Evolutionary conservation across 2,329 filamentous ascomycete species (phyloP).

Genomic region (Pseudogymnoascus sp.): DNA sequence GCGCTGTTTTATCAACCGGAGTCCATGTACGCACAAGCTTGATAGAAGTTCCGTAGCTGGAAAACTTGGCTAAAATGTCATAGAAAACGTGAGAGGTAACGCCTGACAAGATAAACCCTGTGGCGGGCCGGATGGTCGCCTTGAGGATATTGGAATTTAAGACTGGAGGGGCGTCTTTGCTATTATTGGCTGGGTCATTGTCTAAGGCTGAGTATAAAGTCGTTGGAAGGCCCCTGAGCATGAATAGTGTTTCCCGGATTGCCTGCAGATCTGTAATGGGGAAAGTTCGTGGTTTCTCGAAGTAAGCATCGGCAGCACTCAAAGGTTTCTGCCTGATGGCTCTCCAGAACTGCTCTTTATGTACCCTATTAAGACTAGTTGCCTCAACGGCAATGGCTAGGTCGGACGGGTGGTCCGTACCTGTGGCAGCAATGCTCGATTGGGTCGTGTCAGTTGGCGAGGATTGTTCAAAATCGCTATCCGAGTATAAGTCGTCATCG

Average conservation of each 20-base stretch:
- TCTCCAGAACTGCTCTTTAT: conserved; percentile 41
- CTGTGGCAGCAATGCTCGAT: conserved; percentile 26
- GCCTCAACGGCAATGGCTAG: conserved; percentile 28
- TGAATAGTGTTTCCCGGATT: conserved; percentile 72
- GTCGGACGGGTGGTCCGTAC: conserved; percentile 26
- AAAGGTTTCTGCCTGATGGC: conserved; percentile 20
- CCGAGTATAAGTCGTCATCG: conserved; percentile 34
- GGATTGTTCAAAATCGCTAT: conserved; percentile 31
- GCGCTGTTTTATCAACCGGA: conserved; percentile 24
- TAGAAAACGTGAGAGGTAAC: conserved; percentile 28
- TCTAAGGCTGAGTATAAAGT: conserved; percentile 50
- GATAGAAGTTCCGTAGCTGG: conserved; percentile 40
- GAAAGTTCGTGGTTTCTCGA: conserved; percentile 1
- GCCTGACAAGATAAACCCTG: conserved; percentile 30
- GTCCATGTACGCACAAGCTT: conserved; percentile 42
- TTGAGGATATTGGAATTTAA: conserved; percentile 31
- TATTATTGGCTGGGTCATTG: conserved; percentile 4
- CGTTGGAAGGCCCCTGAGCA: conserved; percentile 73
- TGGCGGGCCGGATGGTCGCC: conserved; percentile 23
- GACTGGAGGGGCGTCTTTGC: conserved; percentile 17
- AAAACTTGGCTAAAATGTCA: conserved; percentile 37
- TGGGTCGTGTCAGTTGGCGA: conserved; percentile 28
- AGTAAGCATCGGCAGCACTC: conserved; percentile 6
- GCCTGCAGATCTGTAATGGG: conserved; percentile 54
- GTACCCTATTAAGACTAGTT: conserved; percentile 31